phyloP scores from a whole-genome alignment of 139 green algal species.

The Limnomonas spitsbergensis region DNA sequence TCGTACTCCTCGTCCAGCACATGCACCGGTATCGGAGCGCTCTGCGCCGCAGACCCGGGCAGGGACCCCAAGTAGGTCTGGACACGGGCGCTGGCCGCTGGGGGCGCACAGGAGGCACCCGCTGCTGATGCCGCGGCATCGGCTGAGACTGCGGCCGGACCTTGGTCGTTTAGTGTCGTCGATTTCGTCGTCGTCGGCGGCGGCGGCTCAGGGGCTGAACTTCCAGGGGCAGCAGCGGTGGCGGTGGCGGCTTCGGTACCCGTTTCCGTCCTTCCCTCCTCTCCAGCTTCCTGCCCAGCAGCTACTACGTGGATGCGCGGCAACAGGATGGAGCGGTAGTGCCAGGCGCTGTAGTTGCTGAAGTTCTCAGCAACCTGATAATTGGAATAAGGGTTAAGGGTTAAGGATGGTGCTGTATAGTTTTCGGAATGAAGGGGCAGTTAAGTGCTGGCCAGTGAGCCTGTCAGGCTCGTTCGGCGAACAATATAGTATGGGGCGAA shows the following conservation, averaged over 20 bases:
- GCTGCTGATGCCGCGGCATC: no score
- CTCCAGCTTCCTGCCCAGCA: neutral
- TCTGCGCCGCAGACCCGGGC: constrained; percentile 9
- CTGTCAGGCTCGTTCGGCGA: no score
- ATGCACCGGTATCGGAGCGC: constrained; percentile 14
- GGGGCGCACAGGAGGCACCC: no score
- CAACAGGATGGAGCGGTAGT: constrained; percentile 82
- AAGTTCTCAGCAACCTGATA: constrained; percentile 91
- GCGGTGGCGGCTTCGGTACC: neutral
- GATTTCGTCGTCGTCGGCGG: neutral
- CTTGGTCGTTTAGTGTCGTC: no score
- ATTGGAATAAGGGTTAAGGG: no score
- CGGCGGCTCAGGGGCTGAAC: no score
- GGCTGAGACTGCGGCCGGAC: no score
- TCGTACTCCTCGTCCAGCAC: constrained; percentile 85
- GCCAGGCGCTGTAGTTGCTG: constrained; percentile 96
- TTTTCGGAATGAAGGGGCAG: neutral
- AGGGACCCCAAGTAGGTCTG: neutral
- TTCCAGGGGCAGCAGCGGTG: neutral
- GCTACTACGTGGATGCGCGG: constrained; percentile 21
- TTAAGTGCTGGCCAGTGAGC: no score
- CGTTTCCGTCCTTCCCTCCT: neutral
- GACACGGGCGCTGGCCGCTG: no score
- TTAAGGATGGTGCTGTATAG: neutral
- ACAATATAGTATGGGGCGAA: no score